A percentile compares a stretch with the other conserved stretches of the same genome.
Evolutionary conservation across 805 yeast genomes (phyloP).

Genomic region (Metschnikowia kofuensis): DNA sequence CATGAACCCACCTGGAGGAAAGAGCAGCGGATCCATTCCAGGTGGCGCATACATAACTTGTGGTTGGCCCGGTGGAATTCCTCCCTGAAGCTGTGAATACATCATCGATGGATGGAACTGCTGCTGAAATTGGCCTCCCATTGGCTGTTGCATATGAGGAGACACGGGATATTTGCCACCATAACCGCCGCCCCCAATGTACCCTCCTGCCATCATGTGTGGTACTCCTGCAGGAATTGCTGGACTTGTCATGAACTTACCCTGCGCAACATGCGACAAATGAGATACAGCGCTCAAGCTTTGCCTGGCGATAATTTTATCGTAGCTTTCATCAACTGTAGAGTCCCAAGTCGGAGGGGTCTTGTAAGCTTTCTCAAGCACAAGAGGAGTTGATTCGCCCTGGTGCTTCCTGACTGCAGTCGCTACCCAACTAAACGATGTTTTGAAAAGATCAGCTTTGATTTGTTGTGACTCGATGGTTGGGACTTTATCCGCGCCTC

Average conservation of each 20-base stretch:
- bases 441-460: constrained; percentile 36
- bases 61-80: constrained; percentile 32
- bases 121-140: constrained; percentile 37
- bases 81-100: constrained; percentile 34
- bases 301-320: constrained; percentile 46
- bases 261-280: constrained; percentile 18
- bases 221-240: constrained; percentile 22
- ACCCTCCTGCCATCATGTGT: constrained; percentile 19
- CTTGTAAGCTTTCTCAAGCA: constrained; percentile 60
- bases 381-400: constrained; percentile 20
- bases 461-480: constrained; percentile 34
- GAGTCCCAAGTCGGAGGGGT: constrained; percentile 79
- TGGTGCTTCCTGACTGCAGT: constrained; percentile 38
- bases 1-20: constrained; percentile 37
- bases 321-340: constrained; percentile 56
- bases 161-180: constrained; percentile 15
- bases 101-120: constrained; percentile 38
- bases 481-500: constrained; percentile 37
- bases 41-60: constrained; percentile 32
- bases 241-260: constrained; percentile 33
- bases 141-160: constrained; percentile 31
- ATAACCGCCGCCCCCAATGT: constrained; percentile 8
- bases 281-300: constrained; percentile 10
- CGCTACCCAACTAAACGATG: constrained; percentile 51
- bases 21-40: constrained; percentile 29